phyloP scores from a whole-genome alignment of 257 asterid genomes.

The Solanum sitiens region DNA sequence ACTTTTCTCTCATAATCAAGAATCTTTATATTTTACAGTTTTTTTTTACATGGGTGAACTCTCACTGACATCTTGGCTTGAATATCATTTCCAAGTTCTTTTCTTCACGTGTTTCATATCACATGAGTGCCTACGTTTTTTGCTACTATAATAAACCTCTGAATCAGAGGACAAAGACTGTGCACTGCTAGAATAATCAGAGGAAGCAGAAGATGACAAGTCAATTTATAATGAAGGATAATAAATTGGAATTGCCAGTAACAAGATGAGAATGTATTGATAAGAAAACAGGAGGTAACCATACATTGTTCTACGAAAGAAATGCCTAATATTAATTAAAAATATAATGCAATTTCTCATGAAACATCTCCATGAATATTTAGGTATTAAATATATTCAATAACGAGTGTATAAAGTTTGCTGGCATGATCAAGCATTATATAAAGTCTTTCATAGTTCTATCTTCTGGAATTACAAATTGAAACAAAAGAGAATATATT shows the following conservation, averaged over 20 bases:
- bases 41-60: constrained; percentile 23
- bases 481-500: neutral
- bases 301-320: neutral
- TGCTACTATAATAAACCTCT: constrained; percentile 28
- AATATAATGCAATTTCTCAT: neutral
- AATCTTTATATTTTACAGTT: constrained; percentile 30
- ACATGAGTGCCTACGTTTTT: constrained; percentile 11
- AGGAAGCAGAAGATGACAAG: constrained; percentile 31
- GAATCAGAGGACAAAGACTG: constrained; percentile 35
- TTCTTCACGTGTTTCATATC: constrained; percentile 21
- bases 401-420: neutral
- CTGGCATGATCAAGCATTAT: neutral
- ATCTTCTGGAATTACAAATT: neutral
- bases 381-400: neutral
- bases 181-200: constrained; percentile 34
- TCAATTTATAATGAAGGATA: constrained; percentile 8
- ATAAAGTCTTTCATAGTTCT: neutral
- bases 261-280: neutral
- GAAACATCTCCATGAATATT: neutral
- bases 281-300: neutral
- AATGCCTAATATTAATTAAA: neutral
- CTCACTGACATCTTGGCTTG: constrained; percentile 15
- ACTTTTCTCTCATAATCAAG: constrained; percentile 33
- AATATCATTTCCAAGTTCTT: constrained; percentile 21
- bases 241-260: neutral